Conservation (phyloP, 2,329 filamentous ascomycete species). For the Aspergillus sp. region DNA sequence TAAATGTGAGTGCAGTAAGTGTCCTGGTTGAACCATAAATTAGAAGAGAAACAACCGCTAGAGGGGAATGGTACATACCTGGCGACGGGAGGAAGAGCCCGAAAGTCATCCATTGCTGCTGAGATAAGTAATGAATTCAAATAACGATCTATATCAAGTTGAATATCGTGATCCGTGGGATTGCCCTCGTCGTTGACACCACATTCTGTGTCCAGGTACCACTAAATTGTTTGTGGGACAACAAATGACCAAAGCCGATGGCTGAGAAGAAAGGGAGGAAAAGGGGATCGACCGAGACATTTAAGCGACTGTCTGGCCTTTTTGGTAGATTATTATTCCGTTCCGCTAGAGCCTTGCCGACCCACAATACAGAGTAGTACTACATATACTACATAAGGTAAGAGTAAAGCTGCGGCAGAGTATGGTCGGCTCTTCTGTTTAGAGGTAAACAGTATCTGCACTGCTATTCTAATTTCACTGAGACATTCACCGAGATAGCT, state of each 20-base stretch:
- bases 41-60: neutral
- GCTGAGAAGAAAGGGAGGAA: neutral
- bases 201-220: conserved; percentile 9
- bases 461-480: neutral
- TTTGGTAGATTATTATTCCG: conserved; percentile 14
- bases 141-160: neutral
- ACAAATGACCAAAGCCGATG: neutral
- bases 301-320: conserved; percentile 18
- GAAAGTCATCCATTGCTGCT: conserved; percentile 59
- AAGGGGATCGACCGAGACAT: conserved; percentile 9
- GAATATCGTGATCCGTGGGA: neutral
- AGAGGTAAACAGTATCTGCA: neutral
- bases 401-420: no score
- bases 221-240: neutral
- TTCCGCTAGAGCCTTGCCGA: conserved; percentile 10
- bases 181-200: conserved; percentile 1
- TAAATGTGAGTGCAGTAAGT: conserved; percentile 63
- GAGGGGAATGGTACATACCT: conserved; percentile 49
- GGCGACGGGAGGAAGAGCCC: conserved; percentile 64
- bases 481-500: no score
- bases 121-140: conserved; percentile 1
- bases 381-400: neutral
- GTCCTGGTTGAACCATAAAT: conserved; percentile 52
- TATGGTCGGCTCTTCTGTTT: no score
- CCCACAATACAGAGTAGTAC: neutral